Percentiles rank a stretch among this genome's conserved stretches.
Conservation (phyloP, 2,329 filamentous ascomycete species). For the Cercospora nicotianae region DNA sequence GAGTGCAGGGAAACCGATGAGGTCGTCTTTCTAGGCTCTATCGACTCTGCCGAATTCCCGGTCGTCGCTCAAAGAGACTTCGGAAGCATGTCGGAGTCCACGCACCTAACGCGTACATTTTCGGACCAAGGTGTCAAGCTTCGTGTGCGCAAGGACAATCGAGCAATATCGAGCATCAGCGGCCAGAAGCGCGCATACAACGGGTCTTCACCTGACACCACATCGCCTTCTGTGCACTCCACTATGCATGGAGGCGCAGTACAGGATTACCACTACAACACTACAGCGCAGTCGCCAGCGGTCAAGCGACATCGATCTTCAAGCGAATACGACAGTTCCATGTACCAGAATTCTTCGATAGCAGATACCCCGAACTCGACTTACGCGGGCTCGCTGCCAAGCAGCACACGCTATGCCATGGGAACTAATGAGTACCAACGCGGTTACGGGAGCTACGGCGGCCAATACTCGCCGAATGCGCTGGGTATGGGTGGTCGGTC, state of each 20-base stretch:
- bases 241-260: slow-evolving; percentile 24
- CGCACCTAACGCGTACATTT: slow-evolving; percentile 76
- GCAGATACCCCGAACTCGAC: slow-evolving; percentile 18
- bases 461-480: slow-evolving; percentile 20
- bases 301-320: slow-evolving; percentile 32
- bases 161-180: slow-evolving; percentile 40
- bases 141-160: slow-evolving; percentile 77
- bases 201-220: slow-evolving; percentile 24
- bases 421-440: slow-evolving; percentile 19
- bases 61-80: slow-evolving; percentile 61
- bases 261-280: slow-evolving; percentile 26
- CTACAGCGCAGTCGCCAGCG: slow-evolving; percentile 21
- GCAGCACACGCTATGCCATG: slow-evolving; percentile 19
- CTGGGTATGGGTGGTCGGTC: slow-evolving; percentile 18
- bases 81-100: slow-evolving; percentile 78
- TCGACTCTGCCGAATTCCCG: slow-evolving; percentile 67
- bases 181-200: slow-evolving; percentile 26
- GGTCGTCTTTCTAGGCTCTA: slow-evolving; percentile 54
- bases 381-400: slow-evolving; percentile 22
- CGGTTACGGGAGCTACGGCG: slow-evolving; percentile 17
- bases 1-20: slow-evolving; percentile 37
- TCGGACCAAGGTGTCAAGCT: slow-evolving; percentile 84
- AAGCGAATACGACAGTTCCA: slow-evolving; percentile 29
- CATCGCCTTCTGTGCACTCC: slow-evolving; percentile 22
- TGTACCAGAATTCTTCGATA: slow-evolving; percentile 22